Evolutionary conservation across 352 stramenopile genomes (phyloP), one percentile per base, ranked within the genome.

Genomic region (Phytopythium aichiense): DNA sequence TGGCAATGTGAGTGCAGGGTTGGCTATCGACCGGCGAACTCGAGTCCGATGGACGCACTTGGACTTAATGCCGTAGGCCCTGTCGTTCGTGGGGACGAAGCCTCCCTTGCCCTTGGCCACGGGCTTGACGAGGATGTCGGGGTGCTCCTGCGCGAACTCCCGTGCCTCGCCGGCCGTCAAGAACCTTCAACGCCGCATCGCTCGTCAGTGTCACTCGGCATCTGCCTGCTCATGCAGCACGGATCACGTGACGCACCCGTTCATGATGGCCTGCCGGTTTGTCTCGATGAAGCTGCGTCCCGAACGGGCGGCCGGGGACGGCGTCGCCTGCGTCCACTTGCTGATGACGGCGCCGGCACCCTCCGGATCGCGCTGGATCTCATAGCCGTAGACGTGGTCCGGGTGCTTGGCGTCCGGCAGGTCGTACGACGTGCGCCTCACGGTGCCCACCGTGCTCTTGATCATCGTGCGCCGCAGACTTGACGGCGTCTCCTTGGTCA

Each of bases 261-360:
- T 73, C 20, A 73, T 38, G 57, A 91, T 75, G 2, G 79, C 84
- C 58, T 88, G 80, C 30, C 80, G 77, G 56, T 93, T 93, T 30
- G 81, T 93, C 59, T 91, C 79, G 43, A 93, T 87, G 63, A 91
- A 93, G 67, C 84, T 93, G 33, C 84, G 72, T 13, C 77, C 78
- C 1, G 69, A 81, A 40, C 87, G 76, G 12, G 71, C 80, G 2
- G 81, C 79, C 2, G 81, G 81, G 0, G 81, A 92, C 7, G 79
- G 84, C 20, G 74, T 84, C 23, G 82, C 77, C 2, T 89, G 68
- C 38, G 87, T 66, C 82, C 84, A 94, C 62, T 84, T 89, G 61
- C 77, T 59, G 51, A 94, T 84, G 43, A 94, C 83, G 56, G 89
- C 70, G 0, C 84, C 84, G 0, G 81, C 84, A n/a, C 63, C 79